Percentiles rank a stretch among this genome's conserved stretches.
Evolutionary conservation across 176 grass and related monocot genomes (phyloP).

Genomic region (Musa acuminata): DNA sequence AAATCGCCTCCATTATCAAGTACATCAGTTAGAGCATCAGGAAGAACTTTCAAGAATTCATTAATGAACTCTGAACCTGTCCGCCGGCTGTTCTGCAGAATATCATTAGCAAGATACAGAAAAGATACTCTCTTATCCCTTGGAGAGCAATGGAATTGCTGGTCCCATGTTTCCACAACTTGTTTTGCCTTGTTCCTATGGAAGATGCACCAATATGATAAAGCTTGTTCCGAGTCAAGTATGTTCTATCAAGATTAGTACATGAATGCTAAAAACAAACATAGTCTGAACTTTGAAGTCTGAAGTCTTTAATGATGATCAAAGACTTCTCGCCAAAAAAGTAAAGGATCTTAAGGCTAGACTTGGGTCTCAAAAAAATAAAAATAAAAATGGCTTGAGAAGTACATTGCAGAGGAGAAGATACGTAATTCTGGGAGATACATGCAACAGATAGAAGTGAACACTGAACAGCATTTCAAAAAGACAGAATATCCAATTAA

Average conservation of each 20-base stretch:
- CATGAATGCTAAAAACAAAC: slow-evolving; percentile 4
- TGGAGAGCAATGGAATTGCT: slow-evolving; percentile 49
- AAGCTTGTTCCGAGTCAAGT: slow-evolving; percentile 55
- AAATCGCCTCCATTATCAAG: slow-evolving; percentile 40
- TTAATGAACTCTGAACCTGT: slow-evolving; percentile 55
- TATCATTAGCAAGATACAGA: slow-evolving; percentile 92
- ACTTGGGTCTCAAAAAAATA: too few species aligned
- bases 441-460: background rate
- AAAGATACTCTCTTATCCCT: slow-evolving; percentile 51
- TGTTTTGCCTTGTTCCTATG: slow-evolving; percentile 53
- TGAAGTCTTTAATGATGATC: too few species aligned
- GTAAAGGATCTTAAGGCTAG: too few species aligned
- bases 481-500: background rate
- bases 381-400: too few species aligned
- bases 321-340: too few species aligned
- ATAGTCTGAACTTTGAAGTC: too few species aligned
- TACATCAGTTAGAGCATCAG: slow-evolving; percentile 53
- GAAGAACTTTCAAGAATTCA: slow-evolving; percentile 79
- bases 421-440: too few species aligned
- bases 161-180: slow-evolving; percentile 72
- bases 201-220: slow-evolving; percentile 86
- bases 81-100: slow-evolving; percentile 71
- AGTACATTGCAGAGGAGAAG: too few species aligned
- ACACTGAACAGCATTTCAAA: background rate
- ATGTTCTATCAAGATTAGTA: slow-evolving; percentile 19